Base-by-base conservation (phyloP, 441 rosid species). In the Erysimum pusillum region DNA sequence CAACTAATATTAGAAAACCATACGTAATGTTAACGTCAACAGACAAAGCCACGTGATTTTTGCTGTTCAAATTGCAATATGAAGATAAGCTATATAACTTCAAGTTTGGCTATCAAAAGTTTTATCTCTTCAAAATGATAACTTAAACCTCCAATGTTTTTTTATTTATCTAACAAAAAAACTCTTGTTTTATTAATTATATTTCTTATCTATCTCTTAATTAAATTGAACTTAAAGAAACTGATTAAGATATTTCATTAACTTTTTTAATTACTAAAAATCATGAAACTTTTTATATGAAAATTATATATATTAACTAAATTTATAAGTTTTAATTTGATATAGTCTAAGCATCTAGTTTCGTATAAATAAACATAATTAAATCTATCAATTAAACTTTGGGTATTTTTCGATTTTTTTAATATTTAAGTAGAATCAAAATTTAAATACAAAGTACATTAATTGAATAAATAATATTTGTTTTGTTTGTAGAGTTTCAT, bases 1-100 rank as follows among this genome's bases (percentile, higher is more conserved):
- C 35, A 39, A 28, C 6, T 39, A 18, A 62, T 9, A 51, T 41
- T 53, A 44, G 18, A 64, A 63, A 72, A 62, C 14, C 62, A 38
- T 53, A 38, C 52, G 35, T 62, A 7, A 17, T 22, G 15, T 22
- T 41, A 46, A 62, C 66, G 66, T 62, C 34, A 39, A 41, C 34
- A 61, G 28, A 42, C 15, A 58, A 61, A 20, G 6, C 34, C 48
- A 61, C 65, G 48, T 38, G 15, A 13, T 34, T 18, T 36, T 39
- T 62, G 48, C 32, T 39, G 22, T 20, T 9, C 6, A 39, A 39
- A 39, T 22, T 20, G 10, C 66, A 61, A 39, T 41, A 14, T 22
- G 51, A 41, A 41, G 36, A 56, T 56, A 28, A 31, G 60, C 35
- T 28, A 54, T 28, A 31, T 54, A 54, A 28, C 36, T 13, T 54